A percentile compares a stretch with the other conserved stretches of the same genome.
Evolutionary conservation across 2,329 filamentous ascomycete species (phyloP).

Genomic region (Phymatotrichopsis omnivora): DNA sequence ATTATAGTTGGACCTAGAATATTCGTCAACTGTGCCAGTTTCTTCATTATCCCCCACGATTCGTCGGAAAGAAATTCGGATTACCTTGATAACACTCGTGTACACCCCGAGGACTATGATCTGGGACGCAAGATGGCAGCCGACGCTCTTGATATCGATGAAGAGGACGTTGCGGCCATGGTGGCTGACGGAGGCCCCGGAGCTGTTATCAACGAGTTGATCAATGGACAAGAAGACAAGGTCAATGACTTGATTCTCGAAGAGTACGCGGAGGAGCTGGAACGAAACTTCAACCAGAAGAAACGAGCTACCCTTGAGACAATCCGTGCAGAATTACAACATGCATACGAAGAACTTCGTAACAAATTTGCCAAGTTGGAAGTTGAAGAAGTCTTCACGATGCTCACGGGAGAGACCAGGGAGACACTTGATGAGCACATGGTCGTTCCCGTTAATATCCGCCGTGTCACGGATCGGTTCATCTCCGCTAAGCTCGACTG

Average conservation of each 20-base stretch:
- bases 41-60: conserved; percentile 83
- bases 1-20: conserved; percentile 80
- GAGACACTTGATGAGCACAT: conserved; percentile 78
- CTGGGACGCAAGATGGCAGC: conserved; percentile 97
- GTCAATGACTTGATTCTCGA: conserved; percentile 94
- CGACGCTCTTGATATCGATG: conserved; percentile 89
- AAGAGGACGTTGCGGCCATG: conserved; percentile 95
- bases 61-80: conserved; percentile 71
- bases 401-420: conserved; percentile 87
- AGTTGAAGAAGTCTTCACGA: conserved; percentile 79
- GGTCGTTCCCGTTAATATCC: conserved; percentile 83
- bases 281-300: conserved; percentile 82
- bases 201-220: conserved; percentile 87
- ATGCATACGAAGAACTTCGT: conserved; percentile 87
- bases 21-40: conserved; percentile 95
- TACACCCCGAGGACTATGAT: conserved; percentile 97
- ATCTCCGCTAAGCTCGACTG: conserved; percentile 90
- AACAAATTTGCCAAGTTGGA: conserved; percentile 62
- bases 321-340: conserved; percentile 84
- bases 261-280: conserved; percentile 91
- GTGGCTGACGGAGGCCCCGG: conserved; percentile 71
- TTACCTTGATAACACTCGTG: conserved; percentile 90
- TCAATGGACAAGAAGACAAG: conserved; percentile 87
- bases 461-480: conserved; percentile 82
- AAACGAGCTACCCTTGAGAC: conserved; percentile 95